Percentiles rank a stretch among this genome's conserved stretches.
phyloP scores from a whole-genome alignment of 306 rosid genomes.

The Acmispon strigosus region DNA sequence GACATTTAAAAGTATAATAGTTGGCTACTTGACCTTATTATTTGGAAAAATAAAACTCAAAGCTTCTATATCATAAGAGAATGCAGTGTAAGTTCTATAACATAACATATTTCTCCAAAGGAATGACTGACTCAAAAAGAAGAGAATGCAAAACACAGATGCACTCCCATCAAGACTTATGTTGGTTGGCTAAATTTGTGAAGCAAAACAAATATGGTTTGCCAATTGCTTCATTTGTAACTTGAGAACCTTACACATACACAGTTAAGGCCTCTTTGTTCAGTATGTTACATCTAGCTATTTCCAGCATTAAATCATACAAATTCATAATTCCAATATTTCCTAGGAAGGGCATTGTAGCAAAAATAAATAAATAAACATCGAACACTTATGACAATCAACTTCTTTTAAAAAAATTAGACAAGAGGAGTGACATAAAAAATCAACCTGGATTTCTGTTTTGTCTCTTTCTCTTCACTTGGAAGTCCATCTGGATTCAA shows the following conservation, averaged over 20 bases:
- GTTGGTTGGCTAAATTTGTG: not conserved
- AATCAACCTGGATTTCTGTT: slow-evolving; percentile 68
- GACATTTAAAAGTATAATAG: not conserved
- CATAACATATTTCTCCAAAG: not conserved
- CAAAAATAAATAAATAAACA: not conserved
- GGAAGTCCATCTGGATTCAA: slow-evolving; percentile 68
- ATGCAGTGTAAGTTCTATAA: not conserved
- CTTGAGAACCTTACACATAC: not conserved
- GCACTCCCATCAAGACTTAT: not conserved
- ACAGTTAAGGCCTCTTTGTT: not conserved
- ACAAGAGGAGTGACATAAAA: slow-evolving; percentile 1
- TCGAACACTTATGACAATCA: not conserved
- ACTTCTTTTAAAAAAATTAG: not conserved
- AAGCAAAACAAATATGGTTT: not conserved
- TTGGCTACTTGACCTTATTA: not conserved
- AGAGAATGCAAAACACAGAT: not conserved
- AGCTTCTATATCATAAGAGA: too few relatives aligned
- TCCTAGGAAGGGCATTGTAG: not conserved
- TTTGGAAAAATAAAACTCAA: not conserved
- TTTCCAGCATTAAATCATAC: not conserved
- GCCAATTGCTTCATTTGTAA: not conserved
- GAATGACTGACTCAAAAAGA: not conserved
- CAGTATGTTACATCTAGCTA: not conserved
- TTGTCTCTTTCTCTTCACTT: slow-evolving; percentile 50
- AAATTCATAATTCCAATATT: slow-evolving; percentile 8